Percentiles rank a stretch among this genome's conserved stretches.
Evolutionary conservation across 2,329 filamentous ascomycete species (phyloP).

Genomic region (Beauveria medogensis): DNA sequence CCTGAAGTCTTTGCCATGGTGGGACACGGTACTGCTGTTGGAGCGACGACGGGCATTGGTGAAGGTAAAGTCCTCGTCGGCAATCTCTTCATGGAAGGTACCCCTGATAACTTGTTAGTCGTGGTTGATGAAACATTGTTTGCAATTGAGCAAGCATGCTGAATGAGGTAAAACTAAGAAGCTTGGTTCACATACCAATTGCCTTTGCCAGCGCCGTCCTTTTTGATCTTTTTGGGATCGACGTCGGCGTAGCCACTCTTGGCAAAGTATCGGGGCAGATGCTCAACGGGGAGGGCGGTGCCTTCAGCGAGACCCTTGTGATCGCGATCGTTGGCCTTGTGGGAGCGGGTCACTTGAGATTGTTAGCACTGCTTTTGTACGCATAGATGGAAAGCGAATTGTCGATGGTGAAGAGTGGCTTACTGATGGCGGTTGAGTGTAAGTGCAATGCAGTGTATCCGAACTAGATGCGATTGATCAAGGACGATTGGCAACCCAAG

Average conservation of each 20-base stretch:
- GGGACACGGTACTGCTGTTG: constrained; percentile 73
- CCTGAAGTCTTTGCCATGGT: constrained; percentile 71
- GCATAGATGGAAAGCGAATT: background rate
- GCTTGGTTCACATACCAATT: constrained; percentile 65
- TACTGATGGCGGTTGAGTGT: background rate
- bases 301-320: constrained; percentile 73
- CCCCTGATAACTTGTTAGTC: constrained; percentile 54
- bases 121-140: background rate
- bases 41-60: constrained; percentile 82
- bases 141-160: background rate
- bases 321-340: constrained; percentile 92
- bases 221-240: constrained; percentile 93
- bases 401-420: background rate
- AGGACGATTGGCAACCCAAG: background rate
- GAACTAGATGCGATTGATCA: background rate
- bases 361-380: background rate
- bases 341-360: constrained; percentile 88
- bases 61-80: constrained; percentile 77
- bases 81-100: constrained; percentile 69
- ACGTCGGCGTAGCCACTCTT: constrained; percentile 74
- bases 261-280: constrained; percentile 85
- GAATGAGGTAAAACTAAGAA: background rate
- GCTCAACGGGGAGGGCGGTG: constrained; percentile 58
- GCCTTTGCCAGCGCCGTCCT: constrained; percentile 84
- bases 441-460: background rate